Base-by-base conservation (phyloP, 2,329 filamentous ascomycete species). In the Neonectria punicea region DNA sequence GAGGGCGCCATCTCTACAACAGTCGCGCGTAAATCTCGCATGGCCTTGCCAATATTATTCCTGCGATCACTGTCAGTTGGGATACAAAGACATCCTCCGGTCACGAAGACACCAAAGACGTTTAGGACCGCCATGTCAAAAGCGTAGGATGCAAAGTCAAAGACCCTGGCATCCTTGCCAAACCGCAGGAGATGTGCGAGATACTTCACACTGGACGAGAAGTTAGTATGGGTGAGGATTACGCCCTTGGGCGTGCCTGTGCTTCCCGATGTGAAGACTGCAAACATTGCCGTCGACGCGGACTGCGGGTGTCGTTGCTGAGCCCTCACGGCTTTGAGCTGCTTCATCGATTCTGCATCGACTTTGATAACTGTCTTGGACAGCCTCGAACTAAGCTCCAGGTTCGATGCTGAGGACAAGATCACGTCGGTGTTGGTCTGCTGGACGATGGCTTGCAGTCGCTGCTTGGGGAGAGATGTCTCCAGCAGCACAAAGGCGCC, bases 31-130 rank as follows among this genome's bases (percentile, higher is more conserved):
- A 43, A 9, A 4, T n/a, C n/a, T 1, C n/a, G n/a, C 39, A 43
- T 43, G n/a, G n/a, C 39, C 39, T 43, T 43, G 39, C 39, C 39
- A 3, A 20, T 20, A 7, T 43, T 43, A 4, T 59, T 66, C 56
- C 59, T 57, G 22, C 79, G 76, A 11, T 82, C 73, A 1, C 75
- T 72, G n/a, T 82, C 79, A 2, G 75, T 78, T 0, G 80, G 78
- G 1, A 83, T 73, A 30, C 80, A 82, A 0, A 83, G 67, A 22
- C 78, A 80, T 5, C 79, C 81, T 18, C 81, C 81, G 5, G 71
- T 59, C 16, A 76, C 67, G 1, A 83, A 73, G 1, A 80, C 76
- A 0, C 74, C 78, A 16, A 81, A 75, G 39, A 80, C 76, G 43
- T 80, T 77, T 25, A 73, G 70, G 0, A 81, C 61, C 8, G 77